Percentiles rank a stretch among this genome's conserved stretches.
These are phyloP conservation scores for Turritis glabra DNA, from an alignment of 345 rosid species.

Conservation along the genomic window DNA sequence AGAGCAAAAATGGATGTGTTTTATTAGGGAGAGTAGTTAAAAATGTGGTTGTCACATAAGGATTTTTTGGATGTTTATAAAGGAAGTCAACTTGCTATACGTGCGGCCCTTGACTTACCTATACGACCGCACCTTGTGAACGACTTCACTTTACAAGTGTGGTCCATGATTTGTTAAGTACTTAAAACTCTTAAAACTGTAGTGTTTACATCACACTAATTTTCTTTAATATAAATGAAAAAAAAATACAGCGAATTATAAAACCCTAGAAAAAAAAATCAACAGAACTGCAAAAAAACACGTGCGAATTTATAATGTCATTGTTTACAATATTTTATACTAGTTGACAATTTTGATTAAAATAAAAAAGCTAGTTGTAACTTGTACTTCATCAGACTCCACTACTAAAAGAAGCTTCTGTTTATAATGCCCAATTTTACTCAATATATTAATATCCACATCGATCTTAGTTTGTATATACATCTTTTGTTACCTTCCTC, in stretches of 20 bases:
- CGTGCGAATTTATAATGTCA: too few relatives aligned
- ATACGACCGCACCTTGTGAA: not conserved
- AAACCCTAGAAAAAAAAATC: too few relatives aligned
- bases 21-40: not conserved
- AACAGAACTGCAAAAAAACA: too few relatives aligned
- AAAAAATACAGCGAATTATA: not conserved
- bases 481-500: not conserved
- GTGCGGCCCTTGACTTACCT: not conserved
- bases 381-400: not conserved
- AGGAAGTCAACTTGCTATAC: not conserved
- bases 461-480: not conserved
- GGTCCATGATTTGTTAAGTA: not conserved
- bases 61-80: too few relatives aligned
- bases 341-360: not conserved
- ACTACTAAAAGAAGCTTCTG: not conserved
- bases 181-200: too few relatives aligned
- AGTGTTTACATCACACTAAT: not conserved
- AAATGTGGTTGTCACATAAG: too few relatives aligned
- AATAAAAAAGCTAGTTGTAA: not conserved
- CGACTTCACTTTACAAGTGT: not conserved
- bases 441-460: not conserved
- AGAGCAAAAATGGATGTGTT: not conserved
- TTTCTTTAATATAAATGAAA: too few relatives aligned
- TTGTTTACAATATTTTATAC: too few relatives aligned
- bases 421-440: not conserved